Base-by-base conservation (phyloP, 2,329 filamentous ascomycete genomes). In the Diaporthe aspalathi region DNA sequence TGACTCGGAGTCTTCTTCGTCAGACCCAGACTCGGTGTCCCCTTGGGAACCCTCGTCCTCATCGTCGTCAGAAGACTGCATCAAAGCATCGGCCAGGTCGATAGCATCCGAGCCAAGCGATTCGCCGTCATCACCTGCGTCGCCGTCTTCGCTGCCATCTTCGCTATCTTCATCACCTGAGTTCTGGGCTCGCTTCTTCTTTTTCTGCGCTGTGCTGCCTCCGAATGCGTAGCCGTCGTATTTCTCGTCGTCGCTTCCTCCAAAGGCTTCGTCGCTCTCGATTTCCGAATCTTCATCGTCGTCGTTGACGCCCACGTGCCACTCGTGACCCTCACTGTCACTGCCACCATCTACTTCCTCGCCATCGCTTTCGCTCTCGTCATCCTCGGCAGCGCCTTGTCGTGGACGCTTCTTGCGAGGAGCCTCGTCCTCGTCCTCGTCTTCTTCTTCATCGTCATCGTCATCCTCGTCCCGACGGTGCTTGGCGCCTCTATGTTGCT, bases 281-380 rank as follows among this genome's bases (percentile, higher is more conserved):
- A 91, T 88, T 72, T 91, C 89, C 6, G 89, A 91, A 75, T 91
- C 89, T 24, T 90, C 86, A 47, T 90, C 89, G 40, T 87, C 87
- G 20, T 83, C 84, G 27, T 84, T 85, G 7, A 89, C 85, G 32
- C 95, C 94, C 65, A 97, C 85, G 63, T 88, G 91, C 94, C 94
- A 97, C 77, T 93, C 90, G 76, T 97, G 93, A 27, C 94, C 94
- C 73, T 95, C 93, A 73, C 92, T 94, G 78, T 97, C 95, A 75
- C 92, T 95, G 12, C 93, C 93, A 74, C 91, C 90, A 71, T 95
- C 93, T 20, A 89, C 85, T 53, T 87, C 86, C 22, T 88, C 87
- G 76, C 90, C 85, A 7, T 88, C 84, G 6, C 82, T 84, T 5
- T 85, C 82, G 49, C 83, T 82, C 20, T 76, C 50, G 79, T 84